phyloP scores from a whole-genome alignment of 2,329 filamentous ascomycete genomes.

The Penicillium sumatraense region DNA sequence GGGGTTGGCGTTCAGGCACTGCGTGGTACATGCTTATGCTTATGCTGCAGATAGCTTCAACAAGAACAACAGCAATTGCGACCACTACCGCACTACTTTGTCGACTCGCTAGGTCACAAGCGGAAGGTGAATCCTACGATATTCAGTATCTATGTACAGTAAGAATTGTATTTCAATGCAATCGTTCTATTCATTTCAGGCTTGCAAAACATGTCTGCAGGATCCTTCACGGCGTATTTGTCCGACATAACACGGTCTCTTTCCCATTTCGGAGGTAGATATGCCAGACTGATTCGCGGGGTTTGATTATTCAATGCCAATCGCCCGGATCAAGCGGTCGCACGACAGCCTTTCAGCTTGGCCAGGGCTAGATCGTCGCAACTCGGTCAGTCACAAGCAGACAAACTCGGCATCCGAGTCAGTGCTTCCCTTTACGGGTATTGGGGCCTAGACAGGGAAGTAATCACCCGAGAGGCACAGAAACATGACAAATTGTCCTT shows the following conservation, averaged over 20 bases:
- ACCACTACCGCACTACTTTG: too few relatives aligned
- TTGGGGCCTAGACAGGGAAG: not conserved
- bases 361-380: not conserved
- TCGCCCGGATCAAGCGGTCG: not conserved
- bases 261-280: not conserved
- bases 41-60: not conserved
- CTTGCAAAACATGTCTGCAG: not conserved
- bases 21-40: constrained; percentile 5
- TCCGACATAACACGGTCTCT: constrained; percentile 1
- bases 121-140: not conserved
- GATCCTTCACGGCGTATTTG: not conserved
- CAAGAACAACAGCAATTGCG: too few relatives aligned
- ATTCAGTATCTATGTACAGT: not conserved
- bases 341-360: not conserved
- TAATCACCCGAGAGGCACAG: constrained; percentile 10
- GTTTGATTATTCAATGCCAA: not conserved
- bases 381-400: not conserved
- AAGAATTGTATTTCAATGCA: not conserved
- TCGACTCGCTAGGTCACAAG: not conserved
- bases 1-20: constrained; percentile 5
- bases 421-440: not conserved
- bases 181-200: not conserved
- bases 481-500: constrained; percentile 19
- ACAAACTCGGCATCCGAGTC: constrained; percentile 9
- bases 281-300: not conserved